Evolutionary conservation across 192 early-diverging fungal genomes (phyloP).

Genomic region (Coemansia sp.): DNA sequence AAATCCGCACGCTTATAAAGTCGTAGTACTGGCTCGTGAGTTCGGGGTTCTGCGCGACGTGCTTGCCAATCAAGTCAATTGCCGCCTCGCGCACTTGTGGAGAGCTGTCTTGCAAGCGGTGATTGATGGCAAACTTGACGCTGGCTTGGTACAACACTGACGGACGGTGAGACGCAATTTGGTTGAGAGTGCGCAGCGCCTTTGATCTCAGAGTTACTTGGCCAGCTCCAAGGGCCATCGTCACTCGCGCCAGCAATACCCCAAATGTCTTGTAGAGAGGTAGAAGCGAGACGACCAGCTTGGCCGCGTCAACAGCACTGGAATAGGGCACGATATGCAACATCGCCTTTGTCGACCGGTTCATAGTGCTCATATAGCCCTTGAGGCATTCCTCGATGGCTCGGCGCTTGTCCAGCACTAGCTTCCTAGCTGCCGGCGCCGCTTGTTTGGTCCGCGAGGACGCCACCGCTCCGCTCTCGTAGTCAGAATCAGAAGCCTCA

Average conservation of each 20-base stretch:
- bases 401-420: conserved; percentile 20
- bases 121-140: conserved; percentile 72
- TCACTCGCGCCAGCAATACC: conserved; percentile 66
- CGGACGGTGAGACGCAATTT: conserved; percentile 71
- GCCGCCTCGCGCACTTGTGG: conserved; percentile 89
- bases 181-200: conserved; percentile 78
- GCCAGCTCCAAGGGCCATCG: conserved; percentile 64
- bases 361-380: conserved; percentile 33
- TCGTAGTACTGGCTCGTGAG: conserved; percentile 80
- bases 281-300: conserved; percentile 55
- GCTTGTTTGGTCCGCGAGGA: neutral
- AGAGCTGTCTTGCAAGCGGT: conserved; percentile 80
- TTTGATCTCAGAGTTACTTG: conserved; percentile 75
- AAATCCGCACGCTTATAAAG: conserved; percentile 75
- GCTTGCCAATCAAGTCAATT: conserved; percentile 85
- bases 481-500: neutral
- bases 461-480: neutral
- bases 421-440: neutral
- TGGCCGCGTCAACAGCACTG: conserved; percentile 41
- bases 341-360: conserved; percentile 46
- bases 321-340: conserved; percentile 7
- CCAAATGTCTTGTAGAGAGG: conserved; percentile 73
- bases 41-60: conserved; percentile 66
- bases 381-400: conserved; percentile 42
- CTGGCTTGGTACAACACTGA: conserved; percentile 63